These are phyloP conservation scores for Rhizopogon salebrosus DNA, from an alignment of 768 basidiomycete species.

Conservation along the genomic window DNA sequence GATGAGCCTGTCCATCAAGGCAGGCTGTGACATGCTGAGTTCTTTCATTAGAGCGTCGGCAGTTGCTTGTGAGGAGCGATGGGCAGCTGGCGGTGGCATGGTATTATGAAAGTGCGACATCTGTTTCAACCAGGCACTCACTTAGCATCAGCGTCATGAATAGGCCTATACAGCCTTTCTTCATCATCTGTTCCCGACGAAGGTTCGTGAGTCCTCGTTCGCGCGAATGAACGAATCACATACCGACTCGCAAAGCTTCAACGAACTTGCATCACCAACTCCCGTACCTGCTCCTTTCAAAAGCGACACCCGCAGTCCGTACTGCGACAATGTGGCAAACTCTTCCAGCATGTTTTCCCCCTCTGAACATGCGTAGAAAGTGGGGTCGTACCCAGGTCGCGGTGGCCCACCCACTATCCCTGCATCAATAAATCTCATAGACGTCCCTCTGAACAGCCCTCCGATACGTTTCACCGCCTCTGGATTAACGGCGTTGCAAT, in stretches of 20 bases:
- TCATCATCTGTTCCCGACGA: constrained; percentile 36
- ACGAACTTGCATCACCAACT: constrained; percentile 48
- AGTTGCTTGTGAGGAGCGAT: constrained; percentile 50
- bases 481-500: constrained; percentile 55
- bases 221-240: constrained; percentile 10
- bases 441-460: constrained; percentile 30
- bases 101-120: neutral
- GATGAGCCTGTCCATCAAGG: constrained; percentile 35
- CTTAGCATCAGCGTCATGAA: constrained; percentile 48
- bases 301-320: constrained; percentile 38
- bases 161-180: constrained; percentile 47
- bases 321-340: constrained; percentile 32
- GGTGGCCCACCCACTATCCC: constrained; percentile 55
- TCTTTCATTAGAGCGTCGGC: constrained; percentile 46
- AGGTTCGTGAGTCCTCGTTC: neutral
- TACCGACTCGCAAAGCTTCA: constrained; percentile 58
- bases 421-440: constrained; percentile 43
- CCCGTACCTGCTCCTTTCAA: constrained; percentile 42
- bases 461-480: constrained; percentile 41
- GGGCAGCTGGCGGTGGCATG: constrained; percentile 32
- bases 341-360: constrained; percentile 25
- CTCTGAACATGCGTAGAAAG: constrained; percentile 45
- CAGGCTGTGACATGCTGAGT: constrained; percentile 40
- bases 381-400: constrained; percentile 39
- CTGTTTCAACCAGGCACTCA: constrained; percentile 15